Evolutionary conservation across 2,329 filamentous ascomycete genomes (phyloP), one percentile per base, ranked within the genome.

Genomic region (Botrytis sinoallii): DNA sequence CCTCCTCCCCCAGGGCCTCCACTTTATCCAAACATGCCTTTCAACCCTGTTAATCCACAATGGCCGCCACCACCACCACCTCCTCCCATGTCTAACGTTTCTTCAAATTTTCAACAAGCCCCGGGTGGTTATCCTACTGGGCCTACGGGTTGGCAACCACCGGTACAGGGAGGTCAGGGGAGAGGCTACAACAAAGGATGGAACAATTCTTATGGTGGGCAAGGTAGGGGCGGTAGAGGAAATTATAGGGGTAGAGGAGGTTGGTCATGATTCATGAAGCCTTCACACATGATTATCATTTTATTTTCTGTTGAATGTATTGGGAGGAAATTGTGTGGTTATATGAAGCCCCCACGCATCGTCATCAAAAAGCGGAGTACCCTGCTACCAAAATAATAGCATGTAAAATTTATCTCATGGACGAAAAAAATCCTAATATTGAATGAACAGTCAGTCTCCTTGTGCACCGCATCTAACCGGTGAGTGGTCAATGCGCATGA

Each of bases 191-290:
- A 74, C 29, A 76, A 75, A 71, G 78, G 75, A 71, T 79, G 78
- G 78, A 79, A 79, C 57, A 76, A 76, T 61, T 73, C 61, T 44
- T 72, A 73, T 52, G 67, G 71, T 38, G 64, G 64, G 8, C 71
- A 73, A 42, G 75, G 74, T n/a, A 75, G 79, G 66, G 77, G 77
- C 57, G 77, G 79, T 12, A 76, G 77, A 69, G 79, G 79, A 71
- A 75, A 76, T 63, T 79, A 79, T 76, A 72, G 78, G 72, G 78
- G 52, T 18, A 57, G 79, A 59, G 72, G 78, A 40, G 78, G 79
- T 29, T 75, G 79, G 72, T 76, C 66, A 70, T 77, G 72, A 74
- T 59, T 77, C 66, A 70, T 77, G 72, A 73, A 63, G 42, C 59
- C 38, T 61, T 16, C 14, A 55, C 44, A 46, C 29, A 67, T 18